These are phyloP conservation scores for Kodamaea sp. DNA, from an alignment of 1,139 yeast species.

Conservation along the genomic window DNA sequence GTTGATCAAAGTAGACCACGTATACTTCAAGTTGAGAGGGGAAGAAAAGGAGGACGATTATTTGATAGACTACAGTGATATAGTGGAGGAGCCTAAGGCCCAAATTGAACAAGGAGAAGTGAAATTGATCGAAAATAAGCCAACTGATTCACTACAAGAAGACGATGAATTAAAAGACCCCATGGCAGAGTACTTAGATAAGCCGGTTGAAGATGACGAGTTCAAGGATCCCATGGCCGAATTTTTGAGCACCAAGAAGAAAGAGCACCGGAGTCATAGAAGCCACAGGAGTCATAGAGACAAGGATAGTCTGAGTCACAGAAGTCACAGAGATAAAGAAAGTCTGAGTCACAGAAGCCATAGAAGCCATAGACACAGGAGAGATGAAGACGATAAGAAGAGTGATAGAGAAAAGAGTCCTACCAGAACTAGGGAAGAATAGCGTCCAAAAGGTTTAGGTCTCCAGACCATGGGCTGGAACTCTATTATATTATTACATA, in stretches of 20 bases:
- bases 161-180: conserved; percentile 20
- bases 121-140: no score
- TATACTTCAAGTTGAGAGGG: conserved; percentile 58
- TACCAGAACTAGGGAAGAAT: no score
- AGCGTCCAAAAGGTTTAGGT: no score
- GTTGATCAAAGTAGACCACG: conserved; percentile 71
- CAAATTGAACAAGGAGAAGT: no score
- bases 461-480: background rate
- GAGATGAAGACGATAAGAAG: conserved; percentile 1
- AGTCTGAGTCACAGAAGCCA: conserved; percentile 3
- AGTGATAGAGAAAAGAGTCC: conserved; percentile 5
- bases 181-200: conserved; percentile 18
- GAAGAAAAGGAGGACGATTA: conserved; percentile 51
- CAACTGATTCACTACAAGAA: no score
- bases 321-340: conserved; percentile 4
- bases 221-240: conserved; percentile 21
- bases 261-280: conserved; percentile 1
- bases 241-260: conserved; percentile 8
- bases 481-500: background rate
- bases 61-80: conserved; percentile 33
- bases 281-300: conserved; percentile 7
- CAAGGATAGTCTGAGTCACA: conserved; percentile 1
- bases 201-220: conserved; percentile 12
- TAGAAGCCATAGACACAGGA: conserved; percentile 9
- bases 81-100: conserved; percentile 11